phyloP scores from a whole-genome alignment of 2,329 filamentous ascomycete genomes.

The Penicillium sp. region DNA sequence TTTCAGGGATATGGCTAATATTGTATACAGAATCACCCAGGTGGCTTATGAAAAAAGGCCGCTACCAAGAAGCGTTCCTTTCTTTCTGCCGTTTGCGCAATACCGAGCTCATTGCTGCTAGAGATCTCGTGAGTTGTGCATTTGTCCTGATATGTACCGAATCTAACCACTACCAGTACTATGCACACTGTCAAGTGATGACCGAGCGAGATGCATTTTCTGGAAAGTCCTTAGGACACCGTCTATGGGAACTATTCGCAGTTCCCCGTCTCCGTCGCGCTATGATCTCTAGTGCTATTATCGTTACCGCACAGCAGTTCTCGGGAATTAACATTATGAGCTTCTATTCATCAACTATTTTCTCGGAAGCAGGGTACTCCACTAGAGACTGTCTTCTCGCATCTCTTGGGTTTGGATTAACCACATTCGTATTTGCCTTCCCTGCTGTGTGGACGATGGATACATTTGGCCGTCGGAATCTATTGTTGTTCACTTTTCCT shows the following conservation, averaged over 20 bases:
- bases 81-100: constrained; percentile 30
- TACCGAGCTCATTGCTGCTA: constrained; percentile 27
- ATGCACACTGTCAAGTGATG: constrained; percentile 47
- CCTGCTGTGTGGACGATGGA: constrained; percentile 63
- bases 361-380: constrained; percentile 48
- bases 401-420: constrained; percentile 59
- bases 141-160: not conserved
- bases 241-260: constrained; percentile 51
- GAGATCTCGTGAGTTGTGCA: constrained; percentile 22
- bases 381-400: constrained; percentile 50
- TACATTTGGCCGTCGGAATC: constrained; percentile 55
- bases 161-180: constrained; percentile 19
- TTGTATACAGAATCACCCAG: constrained; percentile 24
- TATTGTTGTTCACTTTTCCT: constrained; percentile 53
- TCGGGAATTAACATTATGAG: constrained; percentile 48
- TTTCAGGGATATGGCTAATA: not conserved
- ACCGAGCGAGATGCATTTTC: constrained; percentile 31
- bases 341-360: constrained; percentile 55
- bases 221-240: constrained; percentile 26
- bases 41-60: constrained; percentile 34
- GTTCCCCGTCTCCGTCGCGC: constrained; percentile 51
- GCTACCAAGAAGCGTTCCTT: constrained; percentile 26
- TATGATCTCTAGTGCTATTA: constrained; percentile 34
- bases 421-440: constrained; percentile 60
- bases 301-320: constrained; percentile 36